Conservation (phyloP, 352 stramenopile species). For the Plasmopara halstedii region DNA sequence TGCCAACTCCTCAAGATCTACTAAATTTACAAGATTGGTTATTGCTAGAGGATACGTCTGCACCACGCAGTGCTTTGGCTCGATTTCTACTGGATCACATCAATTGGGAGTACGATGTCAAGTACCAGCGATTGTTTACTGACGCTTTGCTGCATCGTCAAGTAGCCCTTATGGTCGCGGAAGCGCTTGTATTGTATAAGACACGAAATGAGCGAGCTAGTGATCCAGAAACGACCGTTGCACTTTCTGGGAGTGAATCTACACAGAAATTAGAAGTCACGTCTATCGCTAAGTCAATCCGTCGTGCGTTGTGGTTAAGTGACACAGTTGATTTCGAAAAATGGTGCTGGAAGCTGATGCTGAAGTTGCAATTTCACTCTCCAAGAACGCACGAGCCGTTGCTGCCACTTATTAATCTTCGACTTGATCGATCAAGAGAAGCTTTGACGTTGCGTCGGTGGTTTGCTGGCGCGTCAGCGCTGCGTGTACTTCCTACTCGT, state of each 20-base stretch:
- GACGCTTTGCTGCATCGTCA: slow-evolving; percentile 65
- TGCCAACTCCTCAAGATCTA: slow-evolving; percentile 56
- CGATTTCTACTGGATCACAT: slow-evolving; percentile 76
- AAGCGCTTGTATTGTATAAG: slow-evolving; percentile 69
- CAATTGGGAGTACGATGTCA: slow-evolving; percentile 81
- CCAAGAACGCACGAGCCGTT: slow-evolving; percentile 56
- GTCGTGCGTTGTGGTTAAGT: slow-evolving; percentile 55
- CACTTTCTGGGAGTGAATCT: slow-evolving; percentile 35
- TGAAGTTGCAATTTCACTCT: slow-evolving; percentile 81
- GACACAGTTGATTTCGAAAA: slow-evolving; percentile 67
- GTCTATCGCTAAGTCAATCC: slow-evolving; percentile 68
- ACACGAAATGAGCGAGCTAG: slow-evolving; percentile 29
- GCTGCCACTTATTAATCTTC: slow-evolving; percentile 62
- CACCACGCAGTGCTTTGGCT: slow-evolving; percentile 52
- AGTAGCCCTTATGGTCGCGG: slow-evolving; percentile 67
- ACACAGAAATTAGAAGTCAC: slow-evolving; percentile 46
- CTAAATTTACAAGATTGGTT: slow-evolving; percentile 74
- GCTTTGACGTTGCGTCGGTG: slow-evolving; percentile 66
- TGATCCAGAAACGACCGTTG: slow-evolving; percentile 31
- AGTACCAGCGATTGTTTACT: slow-evolving; percentile 53
- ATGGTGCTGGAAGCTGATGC: slow-evolving; percentile 81
- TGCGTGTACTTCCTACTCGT: slow-evolving; percentile 22
- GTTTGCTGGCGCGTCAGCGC: slow-evolving; percentile 42
- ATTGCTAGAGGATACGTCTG: slow-evolving; percentile 57
- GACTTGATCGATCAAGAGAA: slow-evolving; percentile 61